These are phyloP conservation scores for Galerina marginata DNA, from an alignment of 768 basidiomycete genomes.

Conservation along the genomic window DNA sequence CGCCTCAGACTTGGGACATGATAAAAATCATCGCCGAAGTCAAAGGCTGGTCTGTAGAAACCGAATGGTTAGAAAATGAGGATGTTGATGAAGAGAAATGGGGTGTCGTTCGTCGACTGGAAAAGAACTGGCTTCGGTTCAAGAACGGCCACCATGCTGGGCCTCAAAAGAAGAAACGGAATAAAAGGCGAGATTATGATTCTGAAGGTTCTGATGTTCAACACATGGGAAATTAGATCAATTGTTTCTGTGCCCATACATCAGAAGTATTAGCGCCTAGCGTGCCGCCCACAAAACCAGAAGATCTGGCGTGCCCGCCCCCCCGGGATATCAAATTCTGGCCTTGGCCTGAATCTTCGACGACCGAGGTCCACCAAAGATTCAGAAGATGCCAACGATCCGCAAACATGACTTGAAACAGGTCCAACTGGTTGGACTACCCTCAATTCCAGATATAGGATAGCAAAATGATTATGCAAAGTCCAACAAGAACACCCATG, in stretches of 20 bases:
- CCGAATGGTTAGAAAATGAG: slow-evolving; percentile 51
- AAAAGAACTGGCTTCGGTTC: slow-evolving; percentile 76
- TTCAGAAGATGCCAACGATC: not conserved
- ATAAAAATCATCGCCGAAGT: slow-evolving; percentile 70
- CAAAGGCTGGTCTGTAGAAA: slow-evolving; percentile 80
- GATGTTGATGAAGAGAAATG: slow-evolving; percentile 43
- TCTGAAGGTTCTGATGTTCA: slow-evolving; percentile 19
- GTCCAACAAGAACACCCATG: slow-evolving; percentile 85
- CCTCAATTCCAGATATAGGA: slow-evolving; percentile 52
- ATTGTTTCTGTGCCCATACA: too few species aligned
- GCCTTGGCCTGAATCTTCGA: too few species aligned
- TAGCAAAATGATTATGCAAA: slow-evolving; percentile 68
- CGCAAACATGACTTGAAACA: not conserved
- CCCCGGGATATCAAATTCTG: too few species aligned
- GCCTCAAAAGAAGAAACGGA: slow-evolving; percentile 20
- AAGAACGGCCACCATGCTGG: slow-evolving; percentile 48
- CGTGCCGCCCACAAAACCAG: too few species aligned
- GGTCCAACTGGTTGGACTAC: not conserved
- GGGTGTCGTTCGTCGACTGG: slow-evolving; percentile 71
- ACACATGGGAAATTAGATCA: not conserved
- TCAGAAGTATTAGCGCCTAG: too few species aligned
- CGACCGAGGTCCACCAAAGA: too few species aligned
- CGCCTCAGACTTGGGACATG: slow-evolving; percentile 78
- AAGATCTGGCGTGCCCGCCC: too few species aligned
- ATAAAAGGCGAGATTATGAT: slow-evolving; percentile 19